Evolutionary conservation across 1,284 basidiomycete genomes (phyloP).

Genomic region (Puccinia horiana): DNA sequence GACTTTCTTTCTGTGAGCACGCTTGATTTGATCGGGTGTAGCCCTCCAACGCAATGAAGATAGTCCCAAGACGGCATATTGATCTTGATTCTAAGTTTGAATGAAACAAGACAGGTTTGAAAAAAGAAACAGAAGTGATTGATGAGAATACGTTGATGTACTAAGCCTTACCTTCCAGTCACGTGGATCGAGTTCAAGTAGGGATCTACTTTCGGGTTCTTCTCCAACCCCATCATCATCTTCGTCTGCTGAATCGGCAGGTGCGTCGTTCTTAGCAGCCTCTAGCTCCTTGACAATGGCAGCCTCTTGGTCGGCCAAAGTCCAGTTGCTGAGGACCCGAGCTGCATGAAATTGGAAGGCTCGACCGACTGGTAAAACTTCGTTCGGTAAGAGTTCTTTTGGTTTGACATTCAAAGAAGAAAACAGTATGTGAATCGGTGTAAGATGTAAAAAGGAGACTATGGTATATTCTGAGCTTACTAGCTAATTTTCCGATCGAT

Average conservation of each 20-base stretch:
- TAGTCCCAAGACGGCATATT: slow-evolving; percentile 92
- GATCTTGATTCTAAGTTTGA: slow-evolving; percentile 81
- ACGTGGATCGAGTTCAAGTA: slow-evolving; percentile 82
- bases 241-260: slow-evolving; percentile 65
- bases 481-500: slow-evolving; percentile 18
- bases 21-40: slow-evolving; percentile 87
- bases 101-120: slow-evolving; percentile 1
- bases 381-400: neutral
- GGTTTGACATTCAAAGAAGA: neutral
- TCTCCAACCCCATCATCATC: slow-evolving; percentile 85
- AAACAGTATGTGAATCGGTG: too few species aligned
- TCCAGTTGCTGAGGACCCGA: slow-evolving; percentile 26
- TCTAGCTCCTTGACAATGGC: slow-evolving; percentile 56
- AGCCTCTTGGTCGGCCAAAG: slow-evolving; percentile 38
- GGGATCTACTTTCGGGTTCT: slow-evolving; percentile 76
- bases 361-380: slow-evolving; percentile 29
- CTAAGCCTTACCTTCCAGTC: slow-evolving; percentile 85
- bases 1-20: slow-evolving; percentile 97
- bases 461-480: slow-evolving; percentile 7
- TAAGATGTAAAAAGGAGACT: neutral
- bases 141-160: slow-evolving; percentile 25
- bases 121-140: neutral
- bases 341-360: slow-evolving; percentile 30
- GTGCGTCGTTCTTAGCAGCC: slow-evolving; percentile 63
- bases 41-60: slow-evolving; percentile 86